Evolutionary conservation across 108 stramenopile genomes (phyloP), one percentile per base, ranked within the genome.

Genomic region (Nitzschia palea): DNA sequence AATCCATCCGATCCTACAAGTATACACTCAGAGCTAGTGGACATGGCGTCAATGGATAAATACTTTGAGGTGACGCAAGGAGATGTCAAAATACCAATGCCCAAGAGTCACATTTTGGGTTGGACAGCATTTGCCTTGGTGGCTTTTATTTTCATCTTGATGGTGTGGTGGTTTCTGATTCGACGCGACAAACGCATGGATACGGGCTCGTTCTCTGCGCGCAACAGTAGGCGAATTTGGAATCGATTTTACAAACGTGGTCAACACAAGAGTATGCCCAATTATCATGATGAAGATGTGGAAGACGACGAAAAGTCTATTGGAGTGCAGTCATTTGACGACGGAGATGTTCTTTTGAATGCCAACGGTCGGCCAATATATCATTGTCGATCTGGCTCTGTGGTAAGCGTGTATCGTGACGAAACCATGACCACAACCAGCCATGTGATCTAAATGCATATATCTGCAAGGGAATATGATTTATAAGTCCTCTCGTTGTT

Each of bases 11-110:
- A 67, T 14, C 63, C 73, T 17, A 47, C 56, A 2, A 36, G 2
- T 32, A 17, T 74, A 8, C 73, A 74, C 65, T 35, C 56, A 2
- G 73, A 74, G 10, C 30, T 74, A 0, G 65, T 57, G 14, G 43
- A 31, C 31, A 52, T 74, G n/a, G 22, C 36, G 17, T n/a, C 35
- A 18, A 35, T 29, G n/a, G 73, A 59, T 15, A 25, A 61, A 33
- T 61, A 60, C 18, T 43, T 35, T 0, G 6, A 22, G n/a, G 23
- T 52, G 1, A 27, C 37, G 14, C 36, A 52, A 45, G 30, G 17
- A 10, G 28, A 23, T 28, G 25, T 63, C 45, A 17, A 40, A 12
- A 4, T 42, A 36, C n/a, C 47, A 0, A 31, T 25, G 10, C 10
- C 40, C 18, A 59, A 59, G n/a, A 60, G 22, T 20, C 40, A 60